A percentile compares a stretch with the other conserved stretches of the same genome.
Evolutionary conservation across 768 basidiomycete genomes (phyloP).

Genomic region (Boletus reticuloceps): DNA sequence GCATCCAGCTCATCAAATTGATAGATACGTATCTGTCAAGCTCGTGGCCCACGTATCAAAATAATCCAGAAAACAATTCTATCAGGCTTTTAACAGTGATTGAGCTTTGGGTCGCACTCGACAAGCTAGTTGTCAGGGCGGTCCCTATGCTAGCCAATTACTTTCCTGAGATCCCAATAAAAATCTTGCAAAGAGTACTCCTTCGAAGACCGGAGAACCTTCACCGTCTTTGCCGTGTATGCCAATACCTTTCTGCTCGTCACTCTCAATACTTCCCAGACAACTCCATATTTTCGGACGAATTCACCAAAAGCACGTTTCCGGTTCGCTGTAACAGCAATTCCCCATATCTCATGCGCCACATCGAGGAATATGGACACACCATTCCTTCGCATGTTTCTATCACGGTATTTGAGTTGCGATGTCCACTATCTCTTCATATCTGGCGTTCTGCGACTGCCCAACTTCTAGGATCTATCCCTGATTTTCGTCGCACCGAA

Average conservation of each 20-base stretch:
- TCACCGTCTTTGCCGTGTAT: slow-evolving; percentile 24
- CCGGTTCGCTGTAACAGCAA: background rate
- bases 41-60: slow-evolving; percentile 24
- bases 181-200: slow-evolving; percentile 23
- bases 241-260: slow-evolving; percentile 33
- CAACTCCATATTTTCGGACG: background rate
- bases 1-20: slow-evolving; percentile 15
- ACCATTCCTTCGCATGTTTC: background rate
- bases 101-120: slow-evolving; percentile 39
- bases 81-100: slow-evolving; percentile 38
- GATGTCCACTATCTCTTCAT: background rate
- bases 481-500: too few species aligned
- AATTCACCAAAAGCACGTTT: background rate
- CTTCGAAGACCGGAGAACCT: slow-evolving; percentile 29
- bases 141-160: slow-evolving; percentile 30
- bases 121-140: slow-evolving; percentile 17
- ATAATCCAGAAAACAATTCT: slow-evolving; percentile 38
- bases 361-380: background rate
- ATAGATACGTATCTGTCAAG: slow-evolving; percentile 27
- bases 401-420: background rate
- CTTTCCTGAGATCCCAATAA: slow-evolving; percentile 30
- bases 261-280: slow-evolving; percentile 8
- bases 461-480: background rate
- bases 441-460: background rate
- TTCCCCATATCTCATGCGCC: background rate